A percentile compares a stretch with the other conserved stretches of the same genome.
phyloP scores from a whole-genome alignment of 2,329 filamentous ascomycete species.

The Beauveria bassiana region DNA sequence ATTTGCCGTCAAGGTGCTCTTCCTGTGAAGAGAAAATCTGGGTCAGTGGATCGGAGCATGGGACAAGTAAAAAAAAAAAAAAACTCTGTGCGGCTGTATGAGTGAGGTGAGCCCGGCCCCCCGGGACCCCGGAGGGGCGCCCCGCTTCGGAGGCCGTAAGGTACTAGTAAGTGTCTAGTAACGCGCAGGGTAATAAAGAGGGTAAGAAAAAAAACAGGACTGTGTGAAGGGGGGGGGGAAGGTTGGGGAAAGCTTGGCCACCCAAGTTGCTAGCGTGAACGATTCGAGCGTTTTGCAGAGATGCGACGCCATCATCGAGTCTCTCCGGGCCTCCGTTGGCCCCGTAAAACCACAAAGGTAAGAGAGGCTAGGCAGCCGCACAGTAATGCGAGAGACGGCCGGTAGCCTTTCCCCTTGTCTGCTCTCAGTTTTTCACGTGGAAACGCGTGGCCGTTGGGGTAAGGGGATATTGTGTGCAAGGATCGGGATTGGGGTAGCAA shows the following conservation, averaged over 20 bases:
- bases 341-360: not conserved
- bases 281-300: not conserved
- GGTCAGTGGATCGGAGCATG: conserved; percentile 17
- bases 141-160: conserved; percentile 7
- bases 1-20: conserved; percentile 34
- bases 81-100: not conserved
- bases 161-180: conserved; percentile 1
- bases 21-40: conserved; percentile 25
- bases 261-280: not conserved
- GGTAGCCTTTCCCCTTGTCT: not conserved
- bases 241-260: not conserved
- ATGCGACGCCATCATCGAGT: conserved; percentile 4
- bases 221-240: not conserved
- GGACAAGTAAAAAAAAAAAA: not conserved
- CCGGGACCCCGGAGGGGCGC: not conserved
- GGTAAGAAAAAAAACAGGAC: not conserved
- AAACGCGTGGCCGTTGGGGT: conserved; percentile 3
- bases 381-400: not conserved
- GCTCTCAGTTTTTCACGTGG: not conserved
- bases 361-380: not conserved
- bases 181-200: not conserved
- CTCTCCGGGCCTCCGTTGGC: conserved; percentile 8
- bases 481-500: not conserved
- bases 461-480: not conserved
- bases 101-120: not conserved